These are phyloP conservation scores for Graphium sp. DNA, from an alignment of 2,329 filamentous ascomycete genomes.

Conservation along the genomic window DNA sequence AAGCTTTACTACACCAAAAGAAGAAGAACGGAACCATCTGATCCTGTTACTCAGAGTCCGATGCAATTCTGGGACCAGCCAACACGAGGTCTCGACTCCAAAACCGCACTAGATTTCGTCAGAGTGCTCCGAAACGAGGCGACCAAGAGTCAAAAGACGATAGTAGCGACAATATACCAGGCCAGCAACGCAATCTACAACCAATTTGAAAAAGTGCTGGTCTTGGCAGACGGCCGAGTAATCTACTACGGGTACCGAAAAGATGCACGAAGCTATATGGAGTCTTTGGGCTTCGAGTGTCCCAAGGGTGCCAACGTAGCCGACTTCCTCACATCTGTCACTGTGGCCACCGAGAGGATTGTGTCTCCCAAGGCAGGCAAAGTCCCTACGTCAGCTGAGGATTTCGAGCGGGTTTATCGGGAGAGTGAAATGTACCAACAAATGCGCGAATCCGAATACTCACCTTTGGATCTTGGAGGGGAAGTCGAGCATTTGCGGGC, in stretches of 20 bases:
- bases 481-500: conserved; percentile 25
- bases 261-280: conserved; percentile 49
- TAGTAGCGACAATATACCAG: conserved; percentile 55
- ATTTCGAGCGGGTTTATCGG: conserved; percentile 31
- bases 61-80: conserved; percentile 63
- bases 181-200: conserved; percentile 49
- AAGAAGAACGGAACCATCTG: conserved; percentile 6
- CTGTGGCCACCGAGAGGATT: conserved; percentile 43
- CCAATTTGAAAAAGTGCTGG: conserved; percentile 58
- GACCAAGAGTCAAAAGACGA: conserved; percentile 46
- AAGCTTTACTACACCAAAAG: no score
- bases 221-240: conserved; percentile 53
- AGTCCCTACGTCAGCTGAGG: conserved; percentile 43
- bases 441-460: conserved; percentile 1
- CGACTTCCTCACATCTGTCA: conserved; percentile 53
- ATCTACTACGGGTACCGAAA: conserved; percentile 47
- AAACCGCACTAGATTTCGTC: conserved; percentile 57
- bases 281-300: conserved; percentile 44
- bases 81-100: conserved; percentile 55
- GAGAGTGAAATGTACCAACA: conserved; percentile 16
- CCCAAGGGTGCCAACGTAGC: conserved; percentile 37
- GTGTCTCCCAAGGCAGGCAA: conserved; percentile 40
- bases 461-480: conserved; percentile 10
- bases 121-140: conserved; percentile 49
- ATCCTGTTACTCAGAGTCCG: conserved; percentile 13